Percentiles rank a stretch among this genome's conserved stretches.
phyloP scores from a whole-genome alignment of 2,329 filamentous ascomycete genomes.

The Aspergillus sp. region DNA sequence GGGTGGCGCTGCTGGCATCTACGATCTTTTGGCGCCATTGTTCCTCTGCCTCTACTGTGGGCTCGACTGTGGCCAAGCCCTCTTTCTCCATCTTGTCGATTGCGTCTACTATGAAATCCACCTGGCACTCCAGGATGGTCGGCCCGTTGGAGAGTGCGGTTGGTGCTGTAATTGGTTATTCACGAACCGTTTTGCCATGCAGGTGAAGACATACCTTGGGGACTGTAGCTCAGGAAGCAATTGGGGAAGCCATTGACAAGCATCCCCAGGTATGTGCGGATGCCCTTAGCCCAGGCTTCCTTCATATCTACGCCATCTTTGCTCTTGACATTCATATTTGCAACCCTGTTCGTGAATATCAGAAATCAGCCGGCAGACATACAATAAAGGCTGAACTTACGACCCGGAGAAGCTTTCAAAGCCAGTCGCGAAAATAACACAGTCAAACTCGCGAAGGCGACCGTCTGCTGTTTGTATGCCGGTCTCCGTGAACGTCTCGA shows the following conservation, averaged over 20 bases:
- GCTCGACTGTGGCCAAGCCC: conserved; percentile 53
- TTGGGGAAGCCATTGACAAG: conserved; percentile 47
- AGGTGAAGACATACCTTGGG: conserved; percentile 42
- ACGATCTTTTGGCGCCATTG: conserved; percentile 54
- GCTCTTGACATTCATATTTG: conserved; percentile 20
- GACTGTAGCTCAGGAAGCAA: conserved; percentile 55
- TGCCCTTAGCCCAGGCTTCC: conserved; percentile 18
- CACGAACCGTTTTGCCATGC: background rate
- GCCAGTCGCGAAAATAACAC: conserved; percentile 43
- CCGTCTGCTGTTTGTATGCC: conserved; percentile 46
- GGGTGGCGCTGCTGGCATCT: conserved; percentile 45
- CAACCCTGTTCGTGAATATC: conserved; percentile 22
- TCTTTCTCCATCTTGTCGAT: conserved; percentile 52
- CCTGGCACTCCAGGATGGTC: conserved; percentile 54
- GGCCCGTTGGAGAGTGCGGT: conserved; percentile 59
- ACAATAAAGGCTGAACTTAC: background rate
- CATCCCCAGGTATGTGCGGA: conserved; percentile 44
- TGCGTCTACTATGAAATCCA: conserved; percentile 55
- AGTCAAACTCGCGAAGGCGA: conserved; percentile 36
- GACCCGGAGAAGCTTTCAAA: conserved; percentile 42
- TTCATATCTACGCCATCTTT: background rate
- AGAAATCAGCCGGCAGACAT: background rate
- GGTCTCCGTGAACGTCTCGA: conserved; percentile 37
- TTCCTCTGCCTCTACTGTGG: conserved; percentile 47
- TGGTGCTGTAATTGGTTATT: conserved; percentile 30